A percentile compares a stretch with the other conserved stretches of the same genome.
phyloP scores from a whole-genome alignment of 116 monocot genomes.

The Iris pallida region DNA sequence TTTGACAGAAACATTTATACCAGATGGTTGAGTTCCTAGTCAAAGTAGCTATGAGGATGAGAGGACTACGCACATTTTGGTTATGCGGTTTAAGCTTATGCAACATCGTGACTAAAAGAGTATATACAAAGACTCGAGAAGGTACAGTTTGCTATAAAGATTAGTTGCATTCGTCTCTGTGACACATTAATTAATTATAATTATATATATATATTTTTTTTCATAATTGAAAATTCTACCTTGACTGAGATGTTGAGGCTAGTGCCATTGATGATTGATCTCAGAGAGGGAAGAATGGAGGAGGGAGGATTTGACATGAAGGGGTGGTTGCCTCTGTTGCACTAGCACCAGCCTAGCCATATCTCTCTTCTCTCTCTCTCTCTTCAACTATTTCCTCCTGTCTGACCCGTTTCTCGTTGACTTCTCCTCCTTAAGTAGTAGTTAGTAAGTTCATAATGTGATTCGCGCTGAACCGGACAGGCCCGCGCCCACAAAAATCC shows the following conservation, averaged over 20 bases:
- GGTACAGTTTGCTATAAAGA: not conserved
- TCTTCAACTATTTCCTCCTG: not conserved
- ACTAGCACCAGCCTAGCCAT: conserved; percentile 23
- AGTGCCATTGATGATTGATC: conserved; percentile 62
- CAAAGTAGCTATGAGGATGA: too few species aligned
- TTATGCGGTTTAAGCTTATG: too few species aligned
- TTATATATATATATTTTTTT: too few species aligned
- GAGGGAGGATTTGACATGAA: conserved; percentile 26
- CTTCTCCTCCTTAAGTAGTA: too few species aligned
- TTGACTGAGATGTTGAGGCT: conserved; percentile 38
- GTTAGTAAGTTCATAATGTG: too few species aligned
- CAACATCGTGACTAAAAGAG: not conserved
- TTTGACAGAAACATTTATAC: too few species aligned
- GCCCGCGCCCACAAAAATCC: too few species aligned
- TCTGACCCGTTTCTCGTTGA: too few species aligned
- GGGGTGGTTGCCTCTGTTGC: conserved; percentile 32
- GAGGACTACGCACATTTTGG: too few species aligned
- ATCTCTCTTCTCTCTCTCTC: not conserved
- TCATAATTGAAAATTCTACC: conserved; percentile 28
- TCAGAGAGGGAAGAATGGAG: conserved; percentile 73
- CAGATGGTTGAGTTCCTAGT: too few species aligned
- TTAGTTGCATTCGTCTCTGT: not conserved
- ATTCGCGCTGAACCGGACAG: too few species aligned
- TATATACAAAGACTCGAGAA: not conserved
- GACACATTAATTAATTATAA: conserved; percentile 1